Percentiles rank a stretch among this genome's conserved stretches.
phyloP scores from a whole-genome alignment of 257 asterid genomes.

The Lycium ferocissimum region DNA sequence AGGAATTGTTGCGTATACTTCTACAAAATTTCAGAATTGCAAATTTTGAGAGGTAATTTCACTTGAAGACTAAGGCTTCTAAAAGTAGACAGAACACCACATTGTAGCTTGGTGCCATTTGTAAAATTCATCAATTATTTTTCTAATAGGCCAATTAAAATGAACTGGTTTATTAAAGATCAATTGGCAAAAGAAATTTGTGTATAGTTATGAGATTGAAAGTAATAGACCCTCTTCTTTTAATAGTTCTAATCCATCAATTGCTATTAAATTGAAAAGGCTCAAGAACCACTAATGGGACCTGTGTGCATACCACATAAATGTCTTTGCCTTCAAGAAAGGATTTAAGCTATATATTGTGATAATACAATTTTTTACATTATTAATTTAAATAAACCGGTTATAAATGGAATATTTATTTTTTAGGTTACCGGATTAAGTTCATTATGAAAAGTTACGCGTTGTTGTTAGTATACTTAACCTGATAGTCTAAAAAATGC shows the following conservation, averaged over 20 bases:
- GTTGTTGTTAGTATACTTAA: not conserved
- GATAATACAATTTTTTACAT: not conserved
- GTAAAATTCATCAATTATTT: not conserved
- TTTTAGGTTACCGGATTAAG: too few species aligned
- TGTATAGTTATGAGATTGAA: not conserved
- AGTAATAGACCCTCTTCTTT: not conserved
- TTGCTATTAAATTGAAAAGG: too few species aligned
- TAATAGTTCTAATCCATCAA: not conserved
- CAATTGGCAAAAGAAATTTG: too few species aligned
- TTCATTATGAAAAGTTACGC: too few species aligned
- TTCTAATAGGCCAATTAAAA: not conserved
- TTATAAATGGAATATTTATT: too few species aligned
- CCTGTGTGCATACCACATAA: not conserved
- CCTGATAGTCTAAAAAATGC: too few species aligned
- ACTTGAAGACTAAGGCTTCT: not conserved
- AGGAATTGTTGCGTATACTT: not conserved
- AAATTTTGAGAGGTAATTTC: not conserved
- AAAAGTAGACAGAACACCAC: not conserved
- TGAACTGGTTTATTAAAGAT: not conserved
- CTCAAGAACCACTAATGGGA: slow-evolving; percentile 14
- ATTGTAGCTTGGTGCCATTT: too few species aligned
- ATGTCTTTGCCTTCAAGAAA: not conserved
- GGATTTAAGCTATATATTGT: not conserved
- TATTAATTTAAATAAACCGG: too few species aligned
- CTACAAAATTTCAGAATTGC: not conserved